These are phyloP conservation scores for Cydonia oblonga DNA, from an alignment of 331 rosid species.

Conservation along the genomic window DNA sequence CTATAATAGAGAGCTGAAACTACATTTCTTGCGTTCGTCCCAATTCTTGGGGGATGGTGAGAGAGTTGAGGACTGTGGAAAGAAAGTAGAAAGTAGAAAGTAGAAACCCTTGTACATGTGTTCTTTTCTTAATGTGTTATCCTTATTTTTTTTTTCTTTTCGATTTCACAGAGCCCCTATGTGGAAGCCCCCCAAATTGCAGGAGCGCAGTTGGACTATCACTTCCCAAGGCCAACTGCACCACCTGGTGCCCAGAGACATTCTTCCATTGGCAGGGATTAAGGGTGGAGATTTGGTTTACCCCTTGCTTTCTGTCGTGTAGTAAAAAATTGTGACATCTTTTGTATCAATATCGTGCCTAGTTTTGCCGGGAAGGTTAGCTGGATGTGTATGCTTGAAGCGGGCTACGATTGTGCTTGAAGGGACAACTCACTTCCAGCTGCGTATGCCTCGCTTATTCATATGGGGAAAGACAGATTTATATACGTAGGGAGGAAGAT, in stretches of 20 bases:
- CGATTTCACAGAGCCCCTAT: constrained; percentile 58
- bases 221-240: constrained; percentile 70
- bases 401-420: not conserved
- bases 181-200: constrained; percentile 68
- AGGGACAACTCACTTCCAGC: constrained; percentile 3
- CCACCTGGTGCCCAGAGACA: constrained; percentile 95
- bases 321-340: not conserved
- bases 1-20: not conserved
- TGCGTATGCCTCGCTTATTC: constrained; percentile 1
- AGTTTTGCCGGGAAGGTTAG: not conserved
- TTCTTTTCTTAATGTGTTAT: not conserved
- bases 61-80: not conserved
- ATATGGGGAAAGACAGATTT: constrained; percentile 1
- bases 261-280: constrained; percentile 43
- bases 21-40: no score
- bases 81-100: not conserved
- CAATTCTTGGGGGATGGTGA: not conserved
- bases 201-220: constrained; percentile 34
- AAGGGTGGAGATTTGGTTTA: constrained; percentile 1
- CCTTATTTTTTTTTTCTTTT: not conserved
- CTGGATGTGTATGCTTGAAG: constrained; percentile 7
- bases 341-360: constrained; percentile 1
- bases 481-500: not conserved
- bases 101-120: not conserved
- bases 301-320: not conserved